phyloP scores from a whole-genome alignment of 2,329 filamentous ascomycete genomes.

The Scytalidium lignicola region DNA sequence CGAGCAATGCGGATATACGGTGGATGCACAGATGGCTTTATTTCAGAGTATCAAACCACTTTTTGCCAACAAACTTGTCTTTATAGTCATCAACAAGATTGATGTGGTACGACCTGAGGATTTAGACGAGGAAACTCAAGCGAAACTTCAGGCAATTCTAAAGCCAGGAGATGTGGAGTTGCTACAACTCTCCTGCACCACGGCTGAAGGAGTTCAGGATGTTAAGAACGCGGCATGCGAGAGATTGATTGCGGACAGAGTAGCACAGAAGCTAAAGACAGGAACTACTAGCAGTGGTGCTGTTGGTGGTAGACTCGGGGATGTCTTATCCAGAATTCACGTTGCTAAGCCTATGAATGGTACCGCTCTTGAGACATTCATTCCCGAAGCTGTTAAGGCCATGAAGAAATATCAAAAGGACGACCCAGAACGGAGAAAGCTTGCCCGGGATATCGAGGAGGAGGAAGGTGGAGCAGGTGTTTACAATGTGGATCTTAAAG shows the following conservation, averaged over 20 bases:
- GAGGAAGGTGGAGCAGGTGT: constrained; percentile 94
- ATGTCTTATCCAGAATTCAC: constrained; percentile 91
- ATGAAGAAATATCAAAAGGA: constrained; percentile 85
- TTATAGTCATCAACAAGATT: constrained; percentile 97
- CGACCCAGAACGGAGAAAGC: constrained; percentile 75
- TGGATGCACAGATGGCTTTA: constrained; percentile 86
- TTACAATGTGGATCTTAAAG: constrained; percentile 87
- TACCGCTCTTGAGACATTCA: constrained; percentile 71
- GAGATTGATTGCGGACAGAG: constrained; percentile 84
- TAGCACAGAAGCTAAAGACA: constrained; percentile 93
- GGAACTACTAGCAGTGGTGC: constrained; percentile 72
- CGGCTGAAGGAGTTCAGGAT: constrained; percentile 85
- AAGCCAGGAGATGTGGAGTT: constrained; percentile 89
- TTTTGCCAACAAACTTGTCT: constrained; percentile 96
- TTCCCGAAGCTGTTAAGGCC: constrained; percentile 77
- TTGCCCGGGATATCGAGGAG: constrained; percentile 83
- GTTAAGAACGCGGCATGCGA: constrained; percentile 96
- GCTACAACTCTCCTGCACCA: constrained; percentile 90
- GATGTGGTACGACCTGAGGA: constrained; percentile 86
- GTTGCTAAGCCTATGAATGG: constrained; percentile 91
- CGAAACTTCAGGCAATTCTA: constrained; percentile 71
- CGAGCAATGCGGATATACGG: constrained; percentile 93
- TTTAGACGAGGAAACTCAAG: constrained; percentile 71
- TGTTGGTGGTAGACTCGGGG: constrained; percentile 75
- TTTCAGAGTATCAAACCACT: constrained; percentile 96